Conservation (phyloP, 2,329 filamentous ascomycete genomes). For the Epichloe bromicola region DNA sequence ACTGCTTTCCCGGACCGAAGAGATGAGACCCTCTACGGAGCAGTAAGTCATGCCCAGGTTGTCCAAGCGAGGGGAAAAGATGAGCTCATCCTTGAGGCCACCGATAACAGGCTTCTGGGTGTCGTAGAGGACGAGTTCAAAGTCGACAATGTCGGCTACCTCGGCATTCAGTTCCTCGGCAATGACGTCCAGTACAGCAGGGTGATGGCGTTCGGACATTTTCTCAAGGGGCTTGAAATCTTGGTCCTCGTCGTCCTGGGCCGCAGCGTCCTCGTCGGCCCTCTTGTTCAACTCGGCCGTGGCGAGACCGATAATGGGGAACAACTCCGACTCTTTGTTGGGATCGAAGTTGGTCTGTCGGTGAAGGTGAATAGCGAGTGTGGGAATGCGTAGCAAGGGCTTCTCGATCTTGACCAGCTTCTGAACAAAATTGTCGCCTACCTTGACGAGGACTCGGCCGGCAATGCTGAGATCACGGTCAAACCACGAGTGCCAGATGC, state of each 20-base stretch:
- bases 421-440: constrained; percentile 59
- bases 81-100: constrained; percentile 83
- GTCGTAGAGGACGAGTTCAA: constrained; percentile 94
- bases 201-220: constrained; percentile 74
- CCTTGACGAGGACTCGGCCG: constrained; percentile 71
- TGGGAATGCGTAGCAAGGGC: constrained; percentile 84
- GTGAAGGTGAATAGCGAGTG: constrained; percentile 86
- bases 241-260: constrained; percentile 27
- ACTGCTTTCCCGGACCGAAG: constrained; percentile 51
- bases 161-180: constrained; percentile 63
- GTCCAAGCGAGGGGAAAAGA: constrained; percentile 91
- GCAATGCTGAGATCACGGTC: constrained; percentile 88
- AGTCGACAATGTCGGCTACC: constrained; percentile 68
- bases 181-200: constrained; percentile 73
- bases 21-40: constrained; percentile 71
- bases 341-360: constrained; percentile 76
- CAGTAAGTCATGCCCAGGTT: constrained; percentile 97
- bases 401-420: constrained; percentile 83
- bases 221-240: constrained; percentile 64
- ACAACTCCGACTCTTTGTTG: constrained; percentile 94
- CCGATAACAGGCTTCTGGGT: constrained; percentile 84
- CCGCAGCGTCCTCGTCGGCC: constrained; percentile 34
- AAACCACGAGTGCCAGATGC: constrained; percentile 98
- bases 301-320: constrained; percentile 81
- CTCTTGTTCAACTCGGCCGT: constrained; percentile 78